Percentiles rank a stretch among this genome's conserved stretches.
phyloP scores from a whole-genome alignment of 805 yeast genomes.

The Pichia ethanolica region DNA sequence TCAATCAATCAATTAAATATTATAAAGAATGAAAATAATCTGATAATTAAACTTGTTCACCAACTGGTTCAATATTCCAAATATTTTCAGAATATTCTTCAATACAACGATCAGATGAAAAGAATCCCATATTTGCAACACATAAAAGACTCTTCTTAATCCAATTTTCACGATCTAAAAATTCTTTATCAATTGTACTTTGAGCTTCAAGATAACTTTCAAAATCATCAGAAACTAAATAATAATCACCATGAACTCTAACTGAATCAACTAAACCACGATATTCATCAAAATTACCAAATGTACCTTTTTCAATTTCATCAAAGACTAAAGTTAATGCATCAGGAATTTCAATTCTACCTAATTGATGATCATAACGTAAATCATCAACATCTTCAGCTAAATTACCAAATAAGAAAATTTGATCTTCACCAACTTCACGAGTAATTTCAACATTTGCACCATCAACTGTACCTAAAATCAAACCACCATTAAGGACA shows the following conservation, averaged over 20 bases:
- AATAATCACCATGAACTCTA: constrained; percentile 71
- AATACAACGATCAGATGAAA: constrained; percentile 83
- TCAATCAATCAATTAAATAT: too few relatives aligned
- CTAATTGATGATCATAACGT: constrained; percentile 64
- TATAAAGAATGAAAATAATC: too few relatives aligned
- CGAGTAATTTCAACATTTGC: constrained; percentile 93
- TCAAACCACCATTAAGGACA: constrained; percentile 87
- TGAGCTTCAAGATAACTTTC: constrained; percentile 83
- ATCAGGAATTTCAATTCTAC: constrained; percentile 52
- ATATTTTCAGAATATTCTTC: constrained; percentile 87
- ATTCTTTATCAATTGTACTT: constrained; percentile 64
- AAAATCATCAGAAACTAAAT: constrained; percentile 84
- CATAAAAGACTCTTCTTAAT: constrained; percentile 63
- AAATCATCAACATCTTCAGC: constrained; percentile 85
- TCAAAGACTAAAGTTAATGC: constrained; percentile 55
- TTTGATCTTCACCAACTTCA: constrained; percentile 89
- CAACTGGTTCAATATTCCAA: constrained; percentile 81
- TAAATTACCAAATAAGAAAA: constrained; percentile 84
- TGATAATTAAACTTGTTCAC: constrained; percentile 7
- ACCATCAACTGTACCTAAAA: constrained; percentile 94
- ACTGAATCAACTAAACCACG: constrained; percentile 62
- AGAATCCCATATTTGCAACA: constrained; percentile 92
- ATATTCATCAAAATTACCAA: constrained; percentile 64
- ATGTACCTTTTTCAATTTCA: constrained; percentile 58
- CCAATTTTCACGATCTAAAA: constrained; percentile 60